phyloP scores from a whole-genome alignment of 768 basidiomycete genomes.

The Kondoa subrosea region DNA sequence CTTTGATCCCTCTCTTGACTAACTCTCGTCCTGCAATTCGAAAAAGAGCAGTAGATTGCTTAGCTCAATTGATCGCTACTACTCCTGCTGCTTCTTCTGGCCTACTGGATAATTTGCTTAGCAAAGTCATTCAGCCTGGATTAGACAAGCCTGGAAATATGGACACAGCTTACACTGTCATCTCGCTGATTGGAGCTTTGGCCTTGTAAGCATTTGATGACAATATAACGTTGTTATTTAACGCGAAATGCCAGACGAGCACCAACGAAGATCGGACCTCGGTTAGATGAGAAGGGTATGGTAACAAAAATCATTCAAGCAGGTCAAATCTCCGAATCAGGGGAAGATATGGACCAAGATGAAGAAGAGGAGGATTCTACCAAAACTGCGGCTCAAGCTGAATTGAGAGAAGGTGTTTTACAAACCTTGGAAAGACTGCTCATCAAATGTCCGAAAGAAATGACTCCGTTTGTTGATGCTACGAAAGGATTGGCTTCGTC shows the following conservation, averaged over 20 bases:
- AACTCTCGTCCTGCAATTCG: conserved; percentile 69
- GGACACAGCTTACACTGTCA: background rate
- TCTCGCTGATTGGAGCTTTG: conserved; percentile 10
- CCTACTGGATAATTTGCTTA: background rate
- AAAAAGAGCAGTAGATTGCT: conserved; percentile 74
- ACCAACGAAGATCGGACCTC: background rate
- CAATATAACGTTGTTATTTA: background rate
- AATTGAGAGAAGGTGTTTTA: conserved; percentile 59
- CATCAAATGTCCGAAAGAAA: conserved; percentile 65
- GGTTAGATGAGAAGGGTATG: conserved; percentile 8
- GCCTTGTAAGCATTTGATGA: background rate
- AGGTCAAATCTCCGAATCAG: conserved; percentile 41
- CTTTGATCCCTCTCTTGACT: conserved; percentile 45
- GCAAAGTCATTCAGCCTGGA: background rate
- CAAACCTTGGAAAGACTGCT: conserved; percentile 80
- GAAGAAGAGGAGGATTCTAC: background rate
- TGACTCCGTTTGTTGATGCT: conserved; percentile 49
- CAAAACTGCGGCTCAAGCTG: background rate
- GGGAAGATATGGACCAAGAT: conserved; percentile 49
- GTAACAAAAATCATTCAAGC: conserved; percentile 13
- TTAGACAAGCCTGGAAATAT: background rate
- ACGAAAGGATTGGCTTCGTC: conserved; percentile 56
- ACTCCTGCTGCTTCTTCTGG: background rate
- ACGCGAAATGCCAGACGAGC: background rate
- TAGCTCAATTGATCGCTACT: conserved; percentile 28